phyloP scores from a whole-genome alignment of 495 filamentous ascomycete species.

The Lineolata rhizophorae region DNA sequence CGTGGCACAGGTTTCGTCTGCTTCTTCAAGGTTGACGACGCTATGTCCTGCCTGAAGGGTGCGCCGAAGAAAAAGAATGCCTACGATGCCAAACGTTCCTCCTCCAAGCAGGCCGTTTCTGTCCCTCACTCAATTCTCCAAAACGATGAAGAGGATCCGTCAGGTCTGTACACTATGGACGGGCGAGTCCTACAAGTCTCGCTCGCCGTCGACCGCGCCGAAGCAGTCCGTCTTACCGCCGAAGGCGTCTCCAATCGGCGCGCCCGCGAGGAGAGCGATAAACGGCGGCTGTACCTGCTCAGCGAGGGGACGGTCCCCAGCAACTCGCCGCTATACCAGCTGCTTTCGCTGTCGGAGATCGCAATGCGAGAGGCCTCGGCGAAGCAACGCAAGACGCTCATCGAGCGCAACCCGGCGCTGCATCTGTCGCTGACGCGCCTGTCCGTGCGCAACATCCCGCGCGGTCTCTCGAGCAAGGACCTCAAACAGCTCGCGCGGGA shows the following conservation, averaged over 20 bases:
- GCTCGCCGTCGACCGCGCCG: constrained; percentile 58
- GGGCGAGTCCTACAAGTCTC: constrained; percentile 69
- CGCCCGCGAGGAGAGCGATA: constrained; percentile 59
- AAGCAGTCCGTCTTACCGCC: constrained; percentile 52
- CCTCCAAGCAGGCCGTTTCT: constrained; percentile 4
- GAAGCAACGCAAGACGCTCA: constrained; percentile 71
- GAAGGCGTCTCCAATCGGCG: constrained; percentile 40
- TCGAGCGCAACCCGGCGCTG: constrained; percentile 73
- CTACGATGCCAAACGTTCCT: no score
- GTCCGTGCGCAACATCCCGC: constrained; percentile 82
- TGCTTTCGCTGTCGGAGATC: constrained; percentile 58
- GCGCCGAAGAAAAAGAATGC: no score
- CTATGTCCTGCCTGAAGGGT: constrained; percentile 42
- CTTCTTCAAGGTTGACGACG: constrained; percentile 61
- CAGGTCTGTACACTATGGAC: constrained; percentile 70
- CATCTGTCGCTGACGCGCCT: constrained; percentile 82
- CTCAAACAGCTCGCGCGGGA: constrained; percentile 77
- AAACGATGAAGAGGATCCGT: constrained; percentile 51
- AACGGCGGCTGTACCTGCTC: constrained; percentile 76
- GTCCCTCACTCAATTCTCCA: constrained; percentile 44
- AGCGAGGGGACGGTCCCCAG: constrained; percentile 61
- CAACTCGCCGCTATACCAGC: constrained; percentile 48
- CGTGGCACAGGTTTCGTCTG: constrained; percentile 89
- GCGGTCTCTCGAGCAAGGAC: constrained; percentile 62
- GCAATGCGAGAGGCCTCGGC: constrained; percentile 72